Conservation (phyloP, 192 early-diverging fungal species). For the Pilaira anomala region DNA sequence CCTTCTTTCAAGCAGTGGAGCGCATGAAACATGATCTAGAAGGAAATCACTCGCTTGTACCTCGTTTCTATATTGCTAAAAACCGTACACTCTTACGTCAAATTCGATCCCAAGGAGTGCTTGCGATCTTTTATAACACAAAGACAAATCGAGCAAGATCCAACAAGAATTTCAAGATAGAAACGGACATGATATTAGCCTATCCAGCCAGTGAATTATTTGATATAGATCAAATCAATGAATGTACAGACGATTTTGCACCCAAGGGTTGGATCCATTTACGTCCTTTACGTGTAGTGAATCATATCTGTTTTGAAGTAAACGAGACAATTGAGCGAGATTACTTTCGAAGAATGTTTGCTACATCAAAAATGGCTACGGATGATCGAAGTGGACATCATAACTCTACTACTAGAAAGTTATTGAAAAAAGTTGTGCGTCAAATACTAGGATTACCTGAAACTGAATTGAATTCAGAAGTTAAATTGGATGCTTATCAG, state of each 20-base stretch:
- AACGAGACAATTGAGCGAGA: conserved; percentile 31
- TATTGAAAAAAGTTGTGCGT: conserved; percentile 27
- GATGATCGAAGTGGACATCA: conserved; percentile 23
- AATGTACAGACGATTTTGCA: conserved; percentile 30
- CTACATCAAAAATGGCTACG: conserved; percentile 23
- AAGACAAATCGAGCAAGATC: conserved; percentile 20
- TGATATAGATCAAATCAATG: conserved; percentile 34
- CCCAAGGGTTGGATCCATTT: conserved; percentile 30
- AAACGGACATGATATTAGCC: conserved; percentile 27
- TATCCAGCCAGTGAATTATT: conserved; percentile 27
- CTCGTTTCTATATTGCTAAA: conserved; percentile 38
- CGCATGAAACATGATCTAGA: conserved; percentile 22
- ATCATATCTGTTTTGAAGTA: conserved; percentile 23
- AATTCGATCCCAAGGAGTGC: conserved; percentile 23
- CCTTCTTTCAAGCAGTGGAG: conserved; percentile 32
- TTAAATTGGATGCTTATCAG: no score
- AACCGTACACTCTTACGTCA: conserved; percentile 38
- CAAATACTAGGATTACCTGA: conserved; percentile 23
- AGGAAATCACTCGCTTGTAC: conserved; percentile 23
- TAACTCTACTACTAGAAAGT: conserved; percentile 10
- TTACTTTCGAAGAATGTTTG: conserved; percentile 31
- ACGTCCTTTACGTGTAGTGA: conserved; percentile 16
- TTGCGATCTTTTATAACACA: conserved; percentile 33
- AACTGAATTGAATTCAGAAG: neutral
- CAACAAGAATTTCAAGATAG: conserved; percentile 6